Evolutionary conservation across 2,329 filamentous ascomycete species (phyloP), one percentile per base, ranked within the genome.

Genomic region (Anisogramma anomala): DNA sequence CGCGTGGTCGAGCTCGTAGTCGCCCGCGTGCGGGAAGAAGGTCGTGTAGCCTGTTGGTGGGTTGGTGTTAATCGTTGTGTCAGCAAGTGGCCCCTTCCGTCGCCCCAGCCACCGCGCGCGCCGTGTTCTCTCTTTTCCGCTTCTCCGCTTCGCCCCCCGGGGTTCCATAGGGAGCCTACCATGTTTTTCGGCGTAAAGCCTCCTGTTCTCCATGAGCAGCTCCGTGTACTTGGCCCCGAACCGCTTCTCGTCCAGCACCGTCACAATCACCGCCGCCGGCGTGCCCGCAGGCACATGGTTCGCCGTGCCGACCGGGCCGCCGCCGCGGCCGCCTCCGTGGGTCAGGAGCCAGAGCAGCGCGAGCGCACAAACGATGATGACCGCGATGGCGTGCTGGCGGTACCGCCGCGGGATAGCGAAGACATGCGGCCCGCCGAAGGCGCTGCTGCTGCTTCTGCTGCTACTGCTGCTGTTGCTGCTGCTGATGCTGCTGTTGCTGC

Each of bases 181-280:
- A 64, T 96, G 87, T 57, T 76, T 80, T 49, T 75, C 72, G 6
- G 89, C 91, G 63, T 96, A 98, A 48, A 82, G 73, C 55, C 82
- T 71, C 52, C 91, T 71, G 60, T 98, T 98, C 52, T 84, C 75
- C 57, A 77, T 81, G 48, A 98, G 75, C 53, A 77, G 77, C 43
- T 81, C 69, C 41, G 82, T 68, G 62, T 89, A 93, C 31, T 67
- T 69, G 25, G 74, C 65, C 54, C 76, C 77, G 52, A 81, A 75
- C 28, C 62, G 67, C 38, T 69, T 66, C 44, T 77, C 71, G 57
- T 95, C 84, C 41, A 95, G 63, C 7, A 89, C 77, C 2, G 91
- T 95, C 46, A 98, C 84, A 37, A 98, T 67, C 23, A 96, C 87
- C 15, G 75, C 76, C 0, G 72, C 66, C 20, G 77, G 73, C 22